Evolutionary conservation across 2,329 filamentous ascomycete genomes (phyloP), one percentile per base, ranked within the genome.

Genomic region (Cytospora leucostoma): DNA sequence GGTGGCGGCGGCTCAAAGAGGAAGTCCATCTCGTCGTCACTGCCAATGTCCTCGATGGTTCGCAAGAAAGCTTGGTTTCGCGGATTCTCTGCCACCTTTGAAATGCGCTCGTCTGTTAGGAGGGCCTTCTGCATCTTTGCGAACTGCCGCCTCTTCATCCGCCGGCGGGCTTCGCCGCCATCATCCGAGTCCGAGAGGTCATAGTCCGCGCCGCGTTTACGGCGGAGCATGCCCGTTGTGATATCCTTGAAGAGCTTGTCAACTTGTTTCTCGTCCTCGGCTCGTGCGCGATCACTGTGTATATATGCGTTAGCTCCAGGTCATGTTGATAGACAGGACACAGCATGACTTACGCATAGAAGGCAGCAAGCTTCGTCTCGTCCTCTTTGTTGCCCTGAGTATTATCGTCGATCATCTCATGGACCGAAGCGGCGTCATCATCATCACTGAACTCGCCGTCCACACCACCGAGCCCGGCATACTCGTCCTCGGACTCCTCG

Each of bases 401-500:
- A 32, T 89, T 86, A 71, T 98, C 93, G 71, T 95, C 91, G 72
- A 99, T 97, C 86, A 99, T 96, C 67, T 92, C 88, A 69, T 90
- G 85, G 67, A 95, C 85, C 8, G 90, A 83, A 13, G 76, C 85
- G 35, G 88, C 88, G 63, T 91, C 90, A 65, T 91, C 85, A 64
- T 93, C 90, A 61, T 88, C 89, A 51, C 84, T 89, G 67, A 94
- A 92, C 68, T 98, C 94, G 65, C 94, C 93, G 75, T 93, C 94
- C 12, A 82, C 89, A 67, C 95, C 95, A 68, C 95, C 95, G 11
- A 99, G 82, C 5, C 95, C 95, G 47, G 93, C 94, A 74, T 98
- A 99, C 75, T 99, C 95, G 73, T 99, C 95, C 73, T 99, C 96
- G 0, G 95, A 99, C 77, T 99, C 95, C 70, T 97, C 92, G 65